These are phyloP conservation scores for Diaporthe ilicicola DNA, from an alignment of 2,329 filamentous ascomycete species.

Conservation along the genomic window DNA sequence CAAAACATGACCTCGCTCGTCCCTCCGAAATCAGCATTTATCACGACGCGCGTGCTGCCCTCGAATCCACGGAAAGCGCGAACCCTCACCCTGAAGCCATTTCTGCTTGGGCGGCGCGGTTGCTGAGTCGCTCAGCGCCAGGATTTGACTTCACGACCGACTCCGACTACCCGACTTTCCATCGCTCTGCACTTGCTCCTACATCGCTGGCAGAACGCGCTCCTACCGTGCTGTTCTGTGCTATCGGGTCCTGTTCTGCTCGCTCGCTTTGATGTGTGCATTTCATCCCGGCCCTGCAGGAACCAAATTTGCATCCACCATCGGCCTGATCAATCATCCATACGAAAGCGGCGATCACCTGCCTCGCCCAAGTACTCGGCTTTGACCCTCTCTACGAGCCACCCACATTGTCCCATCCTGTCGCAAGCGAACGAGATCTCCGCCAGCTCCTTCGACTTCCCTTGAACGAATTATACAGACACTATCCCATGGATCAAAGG, in stretches of 20 bases:
- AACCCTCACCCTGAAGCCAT: background rate
- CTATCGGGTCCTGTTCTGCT: background rate
- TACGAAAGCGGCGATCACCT: slow-evolving; percentile 6
- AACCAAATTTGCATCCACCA: slow-evolving; percentile 26
- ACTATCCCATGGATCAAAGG: slow-evolving; percentile 45
- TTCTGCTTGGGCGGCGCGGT: background rate
- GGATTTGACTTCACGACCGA: background rate
- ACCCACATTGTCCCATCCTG: background rate
- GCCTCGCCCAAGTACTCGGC: background rate
- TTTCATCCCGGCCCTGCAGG: slow-evolving; percentile 14
- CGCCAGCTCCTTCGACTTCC: background rate
- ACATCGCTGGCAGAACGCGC: slow-evolving; percentile 3
- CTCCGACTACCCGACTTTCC: background rate
- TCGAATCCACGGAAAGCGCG: slow-evolving; percentile 1
- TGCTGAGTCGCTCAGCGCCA: background rate
- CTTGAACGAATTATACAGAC: background rate
- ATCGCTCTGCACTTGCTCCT: slow-evolving; percentile 11
- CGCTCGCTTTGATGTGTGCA: slow-evolving; percentile 21
- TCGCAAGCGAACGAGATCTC: background rate
- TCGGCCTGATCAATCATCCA: background rate
- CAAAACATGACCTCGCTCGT: slow-evolving; percentile 21
- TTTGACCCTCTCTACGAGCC: background rate
- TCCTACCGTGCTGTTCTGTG: background rate
- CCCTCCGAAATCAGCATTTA: background rate
- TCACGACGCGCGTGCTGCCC: slow-evolving; percentile 1